Conservation (phyloP, 73 alveolate genomes). For the Paramecium sexaurelia region DNA sequence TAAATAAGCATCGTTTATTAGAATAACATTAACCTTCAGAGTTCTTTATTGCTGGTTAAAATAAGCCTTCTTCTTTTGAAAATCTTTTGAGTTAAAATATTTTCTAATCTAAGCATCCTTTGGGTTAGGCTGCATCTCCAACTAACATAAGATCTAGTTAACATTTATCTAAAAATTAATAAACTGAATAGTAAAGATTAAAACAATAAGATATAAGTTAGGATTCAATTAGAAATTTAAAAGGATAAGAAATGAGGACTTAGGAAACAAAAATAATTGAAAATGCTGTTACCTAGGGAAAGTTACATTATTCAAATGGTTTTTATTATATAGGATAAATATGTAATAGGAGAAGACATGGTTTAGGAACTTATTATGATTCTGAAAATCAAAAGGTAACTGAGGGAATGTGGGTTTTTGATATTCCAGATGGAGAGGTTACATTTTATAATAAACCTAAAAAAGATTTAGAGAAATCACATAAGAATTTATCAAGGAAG, state of each 20-base stretch:
- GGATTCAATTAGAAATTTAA: background rate
- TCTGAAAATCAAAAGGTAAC: background rate
- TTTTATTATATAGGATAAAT: conserved; percentile 33
- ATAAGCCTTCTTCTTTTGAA: background rate
- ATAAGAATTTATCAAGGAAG: background rate
- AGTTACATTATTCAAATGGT: conserved; percentile 27
- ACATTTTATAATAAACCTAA: background rate
- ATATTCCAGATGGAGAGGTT: conserved; percentile 38
- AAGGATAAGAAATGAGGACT: background rate
- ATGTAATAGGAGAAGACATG: conserved; percentile 32
- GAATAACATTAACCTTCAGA: background rate
- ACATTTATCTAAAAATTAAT: background rate
- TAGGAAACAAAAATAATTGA: background rate
- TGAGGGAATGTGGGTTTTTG: conserved; percentile 28
- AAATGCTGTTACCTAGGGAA: background rate
- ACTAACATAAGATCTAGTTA: background rate
- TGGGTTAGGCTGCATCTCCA: too few relatives aligned
- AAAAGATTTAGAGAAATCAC: background rate
- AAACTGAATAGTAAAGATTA: background rate
- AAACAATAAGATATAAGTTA: background rate
- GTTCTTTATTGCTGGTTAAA: background rate
- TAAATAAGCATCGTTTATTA: background rate
- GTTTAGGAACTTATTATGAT: background rate
- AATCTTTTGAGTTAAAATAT: background rate
- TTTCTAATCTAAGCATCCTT: background rate